These are phyloP conservation scores for Fistulina hepatica DNA, from an alignment of 1,284 basidiomycete species.

Conservation along the genomic window DNA sequence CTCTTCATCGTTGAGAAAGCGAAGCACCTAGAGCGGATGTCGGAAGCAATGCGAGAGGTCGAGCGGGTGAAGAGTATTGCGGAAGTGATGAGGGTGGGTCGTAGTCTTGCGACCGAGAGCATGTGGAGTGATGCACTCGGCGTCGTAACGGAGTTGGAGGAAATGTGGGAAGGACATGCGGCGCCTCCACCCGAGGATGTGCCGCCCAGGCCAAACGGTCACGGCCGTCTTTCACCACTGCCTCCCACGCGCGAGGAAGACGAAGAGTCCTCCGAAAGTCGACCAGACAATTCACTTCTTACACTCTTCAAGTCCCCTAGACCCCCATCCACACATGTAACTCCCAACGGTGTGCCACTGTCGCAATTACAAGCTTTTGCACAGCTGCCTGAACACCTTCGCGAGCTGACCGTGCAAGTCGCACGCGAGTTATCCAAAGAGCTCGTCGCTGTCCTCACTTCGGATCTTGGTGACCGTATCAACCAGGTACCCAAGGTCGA, in stretches of 20 bases:
- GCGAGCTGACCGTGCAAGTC: constrained; percentile 58
- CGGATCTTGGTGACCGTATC: constrained; percentile 53
- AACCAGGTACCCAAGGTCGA: constrained; percentile 23
- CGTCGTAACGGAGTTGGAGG: constrained; percentile 64
- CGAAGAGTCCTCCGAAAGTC: constrained; percentile 9
- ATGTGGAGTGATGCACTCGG: constrained; percentile 80
- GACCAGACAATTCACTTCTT: constrained; percentile 5
- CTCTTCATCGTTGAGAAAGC: constrained; percentile 64
- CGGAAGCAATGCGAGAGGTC: constrained; percentile 49
- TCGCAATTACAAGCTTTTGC: constrained; percentile 61
- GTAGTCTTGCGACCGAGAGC: constrained; percentile 63
- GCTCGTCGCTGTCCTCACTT: constrained; percentile 57
- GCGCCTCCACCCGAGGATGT: constrained; percentile 3
- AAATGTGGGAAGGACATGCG: constrained; percentile 43
- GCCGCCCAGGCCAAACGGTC: constrained; percentile 8
- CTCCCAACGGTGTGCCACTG: constrained; percentile 30
- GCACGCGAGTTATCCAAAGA: constrained; percentile 71
- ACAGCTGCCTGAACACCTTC: constrained; percentile 59
- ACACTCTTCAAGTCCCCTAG: too few relatives aligned
- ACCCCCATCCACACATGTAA: constrained; percentile 22
- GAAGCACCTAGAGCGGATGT: constrained; percentile 50
- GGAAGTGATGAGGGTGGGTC: constrained; percentile 64
- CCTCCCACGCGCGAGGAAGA: constrained; percentile 28
- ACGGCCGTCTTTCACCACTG: constrained; percentile 19
- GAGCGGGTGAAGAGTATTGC: constrained; percentile 60